A percentile compares a stretch with the other conserved stretches of the same genome.
Conservation (phyloP, 2,329 filamentous ascomycete species). For the Colletotrichum eremochloae region DNA sequence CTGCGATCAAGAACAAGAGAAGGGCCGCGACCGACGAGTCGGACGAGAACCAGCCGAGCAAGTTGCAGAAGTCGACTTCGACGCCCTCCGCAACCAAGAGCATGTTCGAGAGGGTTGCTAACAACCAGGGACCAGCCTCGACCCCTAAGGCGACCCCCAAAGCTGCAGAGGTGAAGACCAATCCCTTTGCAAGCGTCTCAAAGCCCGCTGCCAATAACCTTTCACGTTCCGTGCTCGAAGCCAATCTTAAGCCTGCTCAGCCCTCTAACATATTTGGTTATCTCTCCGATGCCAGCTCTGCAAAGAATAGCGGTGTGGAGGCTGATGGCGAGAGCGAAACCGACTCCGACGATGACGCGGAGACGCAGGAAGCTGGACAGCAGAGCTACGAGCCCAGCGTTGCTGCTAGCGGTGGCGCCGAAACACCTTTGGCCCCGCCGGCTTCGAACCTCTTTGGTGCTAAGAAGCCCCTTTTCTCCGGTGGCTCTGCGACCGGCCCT, state of each 20-base stretch:
- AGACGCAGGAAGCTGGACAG: slow-evolving; percentile 58
- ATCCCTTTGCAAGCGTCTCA: slow-evolving; percentile 50
- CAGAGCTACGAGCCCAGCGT: slow-evolving; percentile 60
- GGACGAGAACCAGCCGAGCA: slow-evolving; percentile 63
- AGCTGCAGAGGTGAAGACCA: slow-evolving; percentile 48
- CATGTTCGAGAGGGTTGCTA: slow-evolving; percentile 70
- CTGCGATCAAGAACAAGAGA: slow-evolving; percentile 65
- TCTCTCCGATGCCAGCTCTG: slow-evolving; percentile 68
- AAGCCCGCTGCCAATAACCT: slow-evolving; percentile 55
- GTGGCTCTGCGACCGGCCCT: slow-evolving; percentile 42
- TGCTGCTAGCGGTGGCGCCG: slow-evolving; percentile 57
- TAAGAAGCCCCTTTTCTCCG: slow-evolving; percentile 47
- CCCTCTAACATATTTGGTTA: slow-evolving; percentile 70
- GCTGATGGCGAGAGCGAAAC: slow-evolving; percentile 62
- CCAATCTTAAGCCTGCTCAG: slow-evolving; percentile 51
- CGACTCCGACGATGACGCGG: slow-evolving; percentile 58
- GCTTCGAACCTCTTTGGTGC: slow-evolving; percentile 49
- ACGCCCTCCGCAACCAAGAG: slow-evolving; percentile 67
- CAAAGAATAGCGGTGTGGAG: slow-evolving; percentile 66
- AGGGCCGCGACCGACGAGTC: slow-evolving; percentile 61
- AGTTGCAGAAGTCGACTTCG: slow-evolving; percentile 60
- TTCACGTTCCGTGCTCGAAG: slow-evolving; percentile 59
- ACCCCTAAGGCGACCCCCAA: slow-evolving; percentile 52
- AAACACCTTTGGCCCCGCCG: slow-evolving; percentile 56
- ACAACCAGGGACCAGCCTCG: slow-evolving; percentile 56